phyloP scores from a whole-genome alignment of 1,284 basidiomycete genomes.

The Stereum hirsutum region DNA sequence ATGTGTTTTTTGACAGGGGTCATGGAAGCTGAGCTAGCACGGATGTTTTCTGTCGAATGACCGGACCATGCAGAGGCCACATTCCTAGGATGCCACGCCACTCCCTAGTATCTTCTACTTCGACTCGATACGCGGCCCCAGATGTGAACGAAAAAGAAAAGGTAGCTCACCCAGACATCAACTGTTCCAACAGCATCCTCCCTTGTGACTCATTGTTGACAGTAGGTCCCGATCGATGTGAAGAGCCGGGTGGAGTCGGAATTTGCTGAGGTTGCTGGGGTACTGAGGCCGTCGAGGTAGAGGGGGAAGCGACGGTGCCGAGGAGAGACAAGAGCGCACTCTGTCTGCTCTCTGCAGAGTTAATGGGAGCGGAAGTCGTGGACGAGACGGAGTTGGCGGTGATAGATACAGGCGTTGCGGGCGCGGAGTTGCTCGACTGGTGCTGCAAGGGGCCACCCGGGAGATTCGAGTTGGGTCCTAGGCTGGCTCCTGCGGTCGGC shows the following conservation, averaged over 20 bases:
- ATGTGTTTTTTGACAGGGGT: no score
- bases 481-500: constrained; percentile 23
- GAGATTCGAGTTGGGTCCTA: constrained; percentile 22
- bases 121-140: no score
- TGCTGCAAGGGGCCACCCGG: no score
- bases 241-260: constrained; percentile 59
- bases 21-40: no score
- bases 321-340: constrained; percentile 65
- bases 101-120: no score
- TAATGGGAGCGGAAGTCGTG: constrained; percentile 29
- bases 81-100: no score
- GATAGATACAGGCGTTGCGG: constrained; percentile 40
- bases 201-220: constrained; percentile 53
- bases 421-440: constrained; percentile 36
- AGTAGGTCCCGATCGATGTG: constrained; percentile 43
- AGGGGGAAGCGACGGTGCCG: constrained; percentile 18
- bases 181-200: constrained; percentile 66
- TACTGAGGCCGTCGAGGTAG: constrained; percentile 21
- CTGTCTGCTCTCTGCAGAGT: constrained; percentile 38
- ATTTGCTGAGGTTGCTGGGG: constrained; percentile 38
- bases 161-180: constrained; percentile 65
- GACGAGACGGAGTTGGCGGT: constrained; percentile 39
- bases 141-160: constrained; percentile 5
- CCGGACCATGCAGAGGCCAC: no score
- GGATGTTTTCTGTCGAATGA: no score